These are phyloP conservation scores for Moesziomyces parantarcticus DNA, from an alignment of 1,284 basidiomycete species.

Conservation along the genomic window DNA sequence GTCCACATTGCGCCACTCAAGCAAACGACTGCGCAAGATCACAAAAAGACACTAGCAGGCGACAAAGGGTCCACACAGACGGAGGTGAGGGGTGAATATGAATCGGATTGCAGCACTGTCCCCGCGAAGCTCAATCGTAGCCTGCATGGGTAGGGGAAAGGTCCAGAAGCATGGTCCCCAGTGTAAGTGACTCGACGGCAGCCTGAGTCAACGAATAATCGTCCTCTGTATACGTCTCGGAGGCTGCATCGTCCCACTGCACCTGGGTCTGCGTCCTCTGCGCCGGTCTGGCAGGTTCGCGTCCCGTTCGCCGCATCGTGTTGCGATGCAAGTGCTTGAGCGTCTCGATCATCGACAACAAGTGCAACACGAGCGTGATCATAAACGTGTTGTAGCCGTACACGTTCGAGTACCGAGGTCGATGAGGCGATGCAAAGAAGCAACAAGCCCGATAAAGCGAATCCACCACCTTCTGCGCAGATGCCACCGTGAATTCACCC, in stretches of 20 bases:
- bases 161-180: conserved; percentile 11
- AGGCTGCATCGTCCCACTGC: background rate
- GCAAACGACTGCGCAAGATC: too few species aligned
- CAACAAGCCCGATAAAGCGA: conserved; percentile 28
- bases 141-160: background rate
- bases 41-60: too few species aligned
- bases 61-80: too few species aligned
- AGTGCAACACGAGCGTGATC: conserved; percentile 25
- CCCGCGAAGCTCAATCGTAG: background rate
- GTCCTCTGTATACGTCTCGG: background rate
- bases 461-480: conserved; percentile 22
- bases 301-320: background rate
- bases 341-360: conserved; percentile 32
- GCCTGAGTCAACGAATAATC: conserved; percentile 20
- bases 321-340: conserved; percentile 23
- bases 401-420: conserved; percentile 22
- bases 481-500: conserved; percentile 10
- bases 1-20: too few species aligned
- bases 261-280: background rate
- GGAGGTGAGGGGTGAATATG: too few species aligned
- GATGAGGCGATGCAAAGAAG: conserved; percentile 26
- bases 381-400: conserved; percentile 47
- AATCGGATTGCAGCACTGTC: too few species aligned
- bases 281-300: too few species aligned
- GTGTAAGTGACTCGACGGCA: conserved; percentile 5